These are phyloP conservation scores for Anacardium occidentale DNA, from an alignment of 345 rosid genomes.

Conservation along the genomic window DNA sequence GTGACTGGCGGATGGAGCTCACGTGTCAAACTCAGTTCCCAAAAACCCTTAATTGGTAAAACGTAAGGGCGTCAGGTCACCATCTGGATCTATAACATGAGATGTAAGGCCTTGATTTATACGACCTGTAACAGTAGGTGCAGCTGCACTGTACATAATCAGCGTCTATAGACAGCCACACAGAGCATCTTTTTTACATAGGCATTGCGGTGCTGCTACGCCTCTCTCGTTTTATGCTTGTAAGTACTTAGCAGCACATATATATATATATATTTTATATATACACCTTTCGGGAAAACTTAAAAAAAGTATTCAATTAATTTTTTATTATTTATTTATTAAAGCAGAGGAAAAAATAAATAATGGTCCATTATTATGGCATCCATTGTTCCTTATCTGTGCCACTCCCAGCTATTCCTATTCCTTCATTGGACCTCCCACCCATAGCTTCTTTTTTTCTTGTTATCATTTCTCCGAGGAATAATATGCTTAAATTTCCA, in stretches of 20 bases:
- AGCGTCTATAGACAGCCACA: neutral
- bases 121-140: neutral
- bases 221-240: slow-evolving; percentile 35
- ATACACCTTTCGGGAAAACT: neutral
- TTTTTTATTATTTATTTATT: neutral
- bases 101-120: neutral
- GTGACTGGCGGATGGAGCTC: slow-evolving; percentile 8
- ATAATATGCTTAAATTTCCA: neutral
- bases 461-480: slow-evolving; percentile 7
- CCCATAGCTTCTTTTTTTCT: slow-evolving; percentile 7
- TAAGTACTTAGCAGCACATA: slow-evolving; percentile 29
- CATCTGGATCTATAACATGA: neutral
- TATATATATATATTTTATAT: slow-evolving; percentile 16
- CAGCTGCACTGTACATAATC: slow-evolving; percentile 5
- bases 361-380: slow-evolving; percentile 41
- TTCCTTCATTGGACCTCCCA: slow-evolving; percentile 37
- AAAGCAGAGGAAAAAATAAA: neutral
- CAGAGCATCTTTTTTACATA: slow-evolving; percentile 19
- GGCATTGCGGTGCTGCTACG: slow-evolving; percentile 66
- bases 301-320: neutral
- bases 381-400: slow-evolving; percentile 48
- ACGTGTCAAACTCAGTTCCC: slow-evolving; percentile 12
- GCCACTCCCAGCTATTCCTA: slow-evolving; percentile 24
- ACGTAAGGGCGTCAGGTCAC: slow-evolving; percentile 12
- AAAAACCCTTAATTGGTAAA: neutral